Evolutionary conservation across 2,329 filamentous ascomycete species (phyloP), one percentile per base, ranked within the genome.

Genomic region (Zymoseptoria passerinii): DNA sequence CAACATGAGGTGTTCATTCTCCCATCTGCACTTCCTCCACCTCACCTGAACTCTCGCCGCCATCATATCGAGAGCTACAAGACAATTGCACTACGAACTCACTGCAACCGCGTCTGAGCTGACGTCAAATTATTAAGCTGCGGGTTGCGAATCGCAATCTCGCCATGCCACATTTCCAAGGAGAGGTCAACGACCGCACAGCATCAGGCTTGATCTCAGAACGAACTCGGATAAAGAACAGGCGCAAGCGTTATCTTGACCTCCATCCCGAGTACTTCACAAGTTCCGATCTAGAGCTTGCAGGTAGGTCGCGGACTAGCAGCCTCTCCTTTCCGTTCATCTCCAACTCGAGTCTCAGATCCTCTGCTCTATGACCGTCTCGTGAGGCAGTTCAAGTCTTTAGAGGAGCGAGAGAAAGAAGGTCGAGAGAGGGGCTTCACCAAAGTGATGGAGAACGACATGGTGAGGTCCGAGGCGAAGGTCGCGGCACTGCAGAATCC

Each of bases 351-450:
- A 54, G 35, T 40, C 10, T n/a, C 70, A 80, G 89, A 94, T 73
- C 90, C 90, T 0, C 76, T 92, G 8, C 81, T 95, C 29, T 95
- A 95, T 77, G 89, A 95, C 72, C 82, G 83, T 55, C 80, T 95
- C 23, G 82, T 96, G 60, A 84, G 89, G 55, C 84, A 83, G 54
- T 92, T 91, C 71, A 89, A 92, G 64, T 86, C 85, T 0, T 76
- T 85, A 2, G 77, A 80, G 3, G 90, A 95, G 74, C 83, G 89
- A 55, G 84, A 90, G 70, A 81, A 81, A 6, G 89, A 92, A 66
- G 87, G 86, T 8, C 83, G 83, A 50, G 76, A 78, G 8, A 90
- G 90, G 70, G 90, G 90, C 9, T 94, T 90, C 71, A 88, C 87
- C 0, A 87, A 88, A 23, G 81, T 88, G 10, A 80, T 95, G 4